Evolutionary conservation across 2,329 filamentous ascomycete species (phyloP), one percentile per base, ranked within the genome.

Genomic region (Aspergillus fumigatiaffinis): DNA sequence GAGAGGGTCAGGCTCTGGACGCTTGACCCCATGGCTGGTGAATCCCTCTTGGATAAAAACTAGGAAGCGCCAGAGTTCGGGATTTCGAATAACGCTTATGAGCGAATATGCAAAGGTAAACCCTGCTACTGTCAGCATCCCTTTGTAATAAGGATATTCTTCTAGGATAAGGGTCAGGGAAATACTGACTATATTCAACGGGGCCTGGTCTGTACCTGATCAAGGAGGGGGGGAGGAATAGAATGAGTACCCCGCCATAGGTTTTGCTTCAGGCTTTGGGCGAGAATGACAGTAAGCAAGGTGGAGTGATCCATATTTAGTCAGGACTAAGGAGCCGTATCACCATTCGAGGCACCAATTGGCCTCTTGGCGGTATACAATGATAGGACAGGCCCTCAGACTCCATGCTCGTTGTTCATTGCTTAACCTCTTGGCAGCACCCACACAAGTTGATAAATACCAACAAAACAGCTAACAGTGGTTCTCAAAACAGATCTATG

Each of bases 1-100:
- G 73, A 74, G 58, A 76, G 51, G 25, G 55, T 56, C 28, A 66
- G 29, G 44, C 59, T 66, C 46, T 61, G 62, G 12, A 63, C 44
- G 47, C 63, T 61, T 23, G 57, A 23, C 53, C 57, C 56, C 67
- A 69, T 71, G 53, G 21, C 60, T 51, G 17, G 17, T 20, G 17
- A 10, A 48, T 14, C 14, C 20, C 25, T 47, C 32, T 8, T 10
- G 21, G 47, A 12, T 6, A 46, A 9, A 44, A 12, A 8, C 3
- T 3, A 44, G n/a, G 20, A 10, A 17, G n/a, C 8, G n/a, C 41
- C 41, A 44, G 41, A 20, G 41, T 21, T 20, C 7, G 9, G n/a
- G 41, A 21, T 44, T 20, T 46, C 5, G 8, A 21, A 20, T 17
- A 46, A 46, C 8, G 6, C 4, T 20, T 46, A 46, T 23, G 21